Conservation (phyloP, 192 early-diverging fungal species). For the Coemansia sp. region DNA sequence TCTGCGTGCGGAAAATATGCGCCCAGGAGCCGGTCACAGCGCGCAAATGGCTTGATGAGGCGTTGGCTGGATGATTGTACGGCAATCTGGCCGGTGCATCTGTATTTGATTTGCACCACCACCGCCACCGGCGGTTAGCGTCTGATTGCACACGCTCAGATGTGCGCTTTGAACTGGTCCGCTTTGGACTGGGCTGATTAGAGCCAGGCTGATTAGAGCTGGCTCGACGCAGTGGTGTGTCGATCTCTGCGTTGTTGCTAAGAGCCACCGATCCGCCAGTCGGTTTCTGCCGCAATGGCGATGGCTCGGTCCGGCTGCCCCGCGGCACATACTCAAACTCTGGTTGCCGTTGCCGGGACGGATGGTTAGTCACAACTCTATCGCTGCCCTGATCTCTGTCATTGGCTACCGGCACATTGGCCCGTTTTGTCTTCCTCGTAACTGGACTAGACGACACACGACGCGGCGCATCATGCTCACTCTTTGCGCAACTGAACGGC, state of each 20-base stretch:
- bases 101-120: not conserved
- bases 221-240: too few species aligned
- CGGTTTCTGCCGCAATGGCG: not conserved
- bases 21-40: constrained; percentile 34
- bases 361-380: not conserved
- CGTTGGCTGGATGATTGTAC: not conserved
- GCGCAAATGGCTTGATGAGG: constrained; percentile 1
- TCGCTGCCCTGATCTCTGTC: not conserved
- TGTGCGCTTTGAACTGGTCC: not conserved
- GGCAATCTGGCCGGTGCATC: constrained; percentile 1
- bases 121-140: not conserved
- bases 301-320: not conserved
- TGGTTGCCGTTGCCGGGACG: not conserved
- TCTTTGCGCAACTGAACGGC: not conserved
- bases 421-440: not conserved
- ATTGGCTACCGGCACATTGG: not conserved
- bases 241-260: not conserved
- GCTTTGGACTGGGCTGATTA: too few species aligned
- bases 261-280: not conserved
- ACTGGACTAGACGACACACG: not conserved
- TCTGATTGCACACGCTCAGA: not conserved
- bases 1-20: constrained; percentile 34
- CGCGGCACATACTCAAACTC: not conserved
- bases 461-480: not conserved
- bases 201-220: too few species aligned